Evolutionary conservation across 306 rosid species (phyloP).

Genomic region (Canavalia ensiformis): DNA sequence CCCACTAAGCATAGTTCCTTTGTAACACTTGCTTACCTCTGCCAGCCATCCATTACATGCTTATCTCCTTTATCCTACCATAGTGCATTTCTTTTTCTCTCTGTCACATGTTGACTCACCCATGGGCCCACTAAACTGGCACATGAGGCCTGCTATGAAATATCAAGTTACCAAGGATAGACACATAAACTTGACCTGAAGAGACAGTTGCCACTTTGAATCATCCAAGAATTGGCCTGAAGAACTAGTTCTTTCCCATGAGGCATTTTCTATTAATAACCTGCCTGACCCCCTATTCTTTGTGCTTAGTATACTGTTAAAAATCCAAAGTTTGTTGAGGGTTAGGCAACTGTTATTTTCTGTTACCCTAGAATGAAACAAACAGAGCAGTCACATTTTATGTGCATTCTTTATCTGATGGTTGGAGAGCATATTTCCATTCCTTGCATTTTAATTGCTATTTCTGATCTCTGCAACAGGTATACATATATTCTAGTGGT

Average conservation of each 20-base stretch:
- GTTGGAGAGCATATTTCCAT: slow-evolving; percentile 39
- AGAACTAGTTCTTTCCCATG: neutral
- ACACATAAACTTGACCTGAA: slow-evolving; percentile 23
- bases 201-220: slow-evolving; percentile 30
- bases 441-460: slow-evolving; percentile 35
- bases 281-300: neutral
- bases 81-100: slow-evolving; percentile 35
- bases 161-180: slow-evolving; percentile 19
- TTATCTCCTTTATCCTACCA: slow-evolving; percentile 47
- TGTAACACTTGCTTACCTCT: slow-evolving; percentile 36
- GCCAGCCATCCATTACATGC: slow-evolving; percentile 42
- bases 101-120: slow-evolving; percentile 46
- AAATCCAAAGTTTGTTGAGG: slow-evolving; percentile 18
- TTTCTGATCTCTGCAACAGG: slow-evolving; percentile 62
- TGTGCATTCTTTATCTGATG: slow-evolving; percentile 34
- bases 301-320: neutral
- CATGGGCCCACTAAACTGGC: slow-evolving; percentile 38
- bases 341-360: slow-evolving; percentile 26
- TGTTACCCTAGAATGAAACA: slow-evolving; percentile 37
- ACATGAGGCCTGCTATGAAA: slow-evolving; percentile 6
- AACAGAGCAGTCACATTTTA: slow-evolving; percentile 7
- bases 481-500: slow-evolving; percentile 96
- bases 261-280: neutral
- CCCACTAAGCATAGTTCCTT: slow-evolving; percentile 47
- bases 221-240: neutral